phyloP scores from a whole-genome alignment of 2,329 filamentous ascomycete species.

The Beauveria caledonica region DNA sequence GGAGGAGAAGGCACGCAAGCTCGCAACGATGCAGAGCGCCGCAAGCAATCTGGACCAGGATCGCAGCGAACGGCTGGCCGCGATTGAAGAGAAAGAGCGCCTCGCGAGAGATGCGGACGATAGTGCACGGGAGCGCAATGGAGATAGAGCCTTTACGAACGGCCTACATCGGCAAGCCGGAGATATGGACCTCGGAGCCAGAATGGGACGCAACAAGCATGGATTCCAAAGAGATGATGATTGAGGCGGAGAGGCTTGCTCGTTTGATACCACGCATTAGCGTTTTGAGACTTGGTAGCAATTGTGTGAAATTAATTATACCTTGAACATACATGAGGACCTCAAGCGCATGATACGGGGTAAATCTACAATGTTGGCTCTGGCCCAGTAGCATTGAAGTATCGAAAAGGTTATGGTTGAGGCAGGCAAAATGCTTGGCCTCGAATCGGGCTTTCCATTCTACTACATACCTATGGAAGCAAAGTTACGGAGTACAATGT shows the following conservation, averaged over 20 bases:
- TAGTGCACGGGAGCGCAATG: slow-evolving; percentile 51
- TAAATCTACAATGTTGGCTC: not conserved
- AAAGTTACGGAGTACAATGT: no score
- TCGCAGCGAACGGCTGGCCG: slow-evolving; percentile 58
- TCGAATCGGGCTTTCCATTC: no score
- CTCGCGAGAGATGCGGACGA: slow-evolving; percentile 60
- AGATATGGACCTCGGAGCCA: slow-evolving; percentile 42
- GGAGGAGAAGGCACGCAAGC: slow-evolving; percentile 55
- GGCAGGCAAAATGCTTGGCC: not conserved
- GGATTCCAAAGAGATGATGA: slow-evolving; percentile 40
- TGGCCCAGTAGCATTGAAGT: not conserved
- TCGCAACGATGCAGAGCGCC: slow-evolving; percentile 66
- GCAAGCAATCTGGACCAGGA: slow-evolving; percentile 63
- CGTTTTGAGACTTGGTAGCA: not conserved
- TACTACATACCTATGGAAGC: no score
- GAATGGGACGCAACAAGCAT: slow-evolving; percentile 40
- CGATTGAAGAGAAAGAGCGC: slow-evolving; percentile 57
- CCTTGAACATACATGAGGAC: no score
- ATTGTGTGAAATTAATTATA: not conserved
- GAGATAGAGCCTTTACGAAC: slow-evolving; percentile 57
- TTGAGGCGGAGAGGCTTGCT: slow-evolving; percentile 15
- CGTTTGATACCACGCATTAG: not conserved
- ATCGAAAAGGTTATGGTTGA: not conserved
- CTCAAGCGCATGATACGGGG: no score
- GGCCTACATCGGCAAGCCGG: slow-evolving; percentile 52